Conservation (phyloP, 306 rosid species). For the Vachellia collinsii region DNA sequence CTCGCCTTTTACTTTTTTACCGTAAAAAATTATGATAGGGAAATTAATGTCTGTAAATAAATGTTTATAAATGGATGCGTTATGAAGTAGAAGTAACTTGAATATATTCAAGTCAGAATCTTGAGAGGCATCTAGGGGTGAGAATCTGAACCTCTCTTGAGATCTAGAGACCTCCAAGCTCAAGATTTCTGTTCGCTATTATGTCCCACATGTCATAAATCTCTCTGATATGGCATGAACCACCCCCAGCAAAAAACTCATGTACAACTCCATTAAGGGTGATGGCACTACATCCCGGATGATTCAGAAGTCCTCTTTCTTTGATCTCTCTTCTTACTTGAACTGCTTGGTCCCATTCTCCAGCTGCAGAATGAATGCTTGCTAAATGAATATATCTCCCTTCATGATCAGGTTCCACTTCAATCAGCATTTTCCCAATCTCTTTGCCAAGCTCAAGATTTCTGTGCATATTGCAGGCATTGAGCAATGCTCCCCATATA, state of each 20-base stretch:
- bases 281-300: constrained; percentile 59
- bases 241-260: constrained; percentile 54
- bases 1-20: too few relatives aligned
- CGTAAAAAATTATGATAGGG: too few relatives aligned
- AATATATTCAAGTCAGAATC: not conserved
- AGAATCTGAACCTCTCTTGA: not conserved
- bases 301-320: constrained; percentile 42
- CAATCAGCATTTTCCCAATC: constrained; percentile 54
- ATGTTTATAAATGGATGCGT: too few relatives aligned
- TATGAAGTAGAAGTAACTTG: too few relatives aligned
- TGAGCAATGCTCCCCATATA: constrained; percentile 62
- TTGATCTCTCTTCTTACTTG: constrained; percentile 55
- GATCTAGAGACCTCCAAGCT: not conserved
- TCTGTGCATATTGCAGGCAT: constrained; percentile 55
- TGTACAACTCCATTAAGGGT: constrained; percentile 57
- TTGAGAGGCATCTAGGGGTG: not conserved
- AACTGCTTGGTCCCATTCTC: constrained; percentile 59
- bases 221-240: constrained; percentile 43
- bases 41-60: too few relatives aligned
- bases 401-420: constrained; percentile 52
- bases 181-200: constrained; percentile 14
- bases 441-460: constrained; percentile 54
- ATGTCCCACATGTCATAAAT: constrained; percentile 44
- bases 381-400: constrained; percentile 61
- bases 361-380: constrained; percentile 53